A percentile compares a stretch with the other conserved stretches of the same genome.
Conservation (phyloP, 2,329 filamentous ascomycete genomes). For the Venturia carpophila region DNA sequence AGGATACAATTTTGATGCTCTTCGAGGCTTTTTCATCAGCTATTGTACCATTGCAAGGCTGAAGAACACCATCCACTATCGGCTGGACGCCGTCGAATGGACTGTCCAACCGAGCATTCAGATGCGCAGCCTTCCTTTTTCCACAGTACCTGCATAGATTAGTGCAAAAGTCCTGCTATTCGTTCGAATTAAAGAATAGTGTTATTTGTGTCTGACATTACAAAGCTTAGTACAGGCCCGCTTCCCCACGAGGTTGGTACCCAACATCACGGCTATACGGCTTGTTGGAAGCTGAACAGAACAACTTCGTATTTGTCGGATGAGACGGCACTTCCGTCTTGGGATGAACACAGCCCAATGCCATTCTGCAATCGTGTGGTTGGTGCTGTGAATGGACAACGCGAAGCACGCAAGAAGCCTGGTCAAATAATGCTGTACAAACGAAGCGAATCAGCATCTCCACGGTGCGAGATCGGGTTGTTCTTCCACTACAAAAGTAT, state of each 20-base stretch:
- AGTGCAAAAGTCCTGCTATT: not conserved
- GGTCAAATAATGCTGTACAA: not conserved
- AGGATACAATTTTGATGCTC: too few species aligned
- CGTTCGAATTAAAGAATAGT: not conserved
- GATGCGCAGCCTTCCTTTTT: not conserved
- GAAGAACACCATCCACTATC: not conserved
- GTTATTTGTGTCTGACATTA: not conserved
- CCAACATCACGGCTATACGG: not conserved
- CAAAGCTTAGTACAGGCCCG: too few species aligned
- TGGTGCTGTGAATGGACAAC: not conserved
- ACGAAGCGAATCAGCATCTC: not conserved
- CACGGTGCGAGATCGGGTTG: not conserved
- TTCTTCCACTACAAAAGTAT: not conserved
- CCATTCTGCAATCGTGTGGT: not conserved
- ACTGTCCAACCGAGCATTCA: too few species aligned
- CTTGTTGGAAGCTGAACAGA: not conserved
- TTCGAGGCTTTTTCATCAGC: not conserved
- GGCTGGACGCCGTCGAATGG: not conserved
- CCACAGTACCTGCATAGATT: not conserved
- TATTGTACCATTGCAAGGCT: slow-evolving; percentile 4
- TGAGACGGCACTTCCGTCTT: not conserved
- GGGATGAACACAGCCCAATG: not conserved
- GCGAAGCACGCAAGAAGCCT: not conserved
- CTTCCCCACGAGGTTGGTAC: not conserved
- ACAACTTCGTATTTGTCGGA: not conserved